These are phyloP conservation scores for Infundibulicybe gibba DNA, from an alignment of 768 basidiomycete genomes.

Conservation along the genomic window DNA sequence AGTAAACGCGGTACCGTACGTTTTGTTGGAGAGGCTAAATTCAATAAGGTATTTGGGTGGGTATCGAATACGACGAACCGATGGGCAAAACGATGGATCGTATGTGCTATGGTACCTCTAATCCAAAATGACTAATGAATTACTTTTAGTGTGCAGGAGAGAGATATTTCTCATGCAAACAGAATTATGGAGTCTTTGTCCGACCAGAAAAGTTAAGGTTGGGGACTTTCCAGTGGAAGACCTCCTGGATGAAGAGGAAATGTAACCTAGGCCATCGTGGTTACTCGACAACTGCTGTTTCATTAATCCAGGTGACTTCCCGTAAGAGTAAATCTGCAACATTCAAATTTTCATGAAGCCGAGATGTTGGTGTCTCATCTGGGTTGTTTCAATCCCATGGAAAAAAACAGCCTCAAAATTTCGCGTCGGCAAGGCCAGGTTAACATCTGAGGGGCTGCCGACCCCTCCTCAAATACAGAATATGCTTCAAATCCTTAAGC, in stretches of 20 bases:
- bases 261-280: slow-evolving; percentile 36
- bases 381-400: not conserved
- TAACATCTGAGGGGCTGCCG: no score
- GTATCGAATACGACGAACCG: slow-evolving; percentile 94
- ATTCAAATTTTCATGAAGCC: no score
- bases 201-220: slow-evolving; percentile 75
- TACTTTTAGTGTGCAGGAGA: slow-evolving; percentile 70
- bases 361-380: no score
- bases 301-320: no score
- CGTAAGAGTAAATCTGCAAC: no score
- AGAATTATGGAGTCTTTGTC: slow-evolving; percentile 83
- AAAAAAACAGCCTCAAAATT: no score
- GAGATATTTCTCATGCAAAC: slow-evolving; percentile 78
- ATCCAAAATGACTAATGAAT: slow-evolving; percentile 9
- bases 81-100: slow-evolving; percentile 96
- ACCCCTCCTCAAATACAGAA: no score
- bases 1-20: slow-evolving; percentile 80
- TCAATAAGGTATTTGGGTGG: slow-evolving; percentile 81
- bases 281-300: slow-evolving; percentile 33
- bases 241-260: slow-evolving; percentile 70
- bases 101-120: slow-evolving; percentile 38
- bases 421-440: no score
- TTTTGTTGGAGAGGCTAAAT: slow-evolving; percentile 81
- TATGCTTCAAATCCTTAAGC: no score
- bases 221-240: slow-evolving; percentile 90